Conservation (phyloP, 176 grass and related monocot genomes). For the Oryza rufipogon region DNA sequence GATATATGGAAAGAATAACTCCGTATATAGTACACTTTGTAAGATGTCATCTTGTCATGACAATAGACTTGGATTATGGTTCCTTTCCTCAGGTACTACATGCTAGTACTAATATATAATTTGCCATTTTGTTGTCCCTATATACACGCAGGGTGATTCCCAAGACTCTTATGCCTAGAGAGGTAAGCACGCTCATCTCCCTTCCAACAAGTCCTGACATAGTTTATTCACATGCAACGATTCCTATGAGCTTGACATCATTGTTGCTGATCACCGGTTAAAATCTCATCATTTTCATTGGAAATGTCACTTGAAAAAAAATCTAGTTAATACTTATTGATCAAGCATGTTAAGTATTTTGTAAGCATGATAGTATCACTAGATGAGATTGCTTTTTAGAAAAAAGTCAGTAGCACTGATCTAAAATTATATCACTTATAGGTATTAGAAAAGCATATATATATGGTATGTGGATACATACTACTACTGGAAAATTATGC, state of each 20-base stretch:
- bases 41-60: slow-evolving; percentile 33
- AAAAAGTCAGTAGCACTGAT: background rate
- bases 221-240: slow-evolving; percentile 49
- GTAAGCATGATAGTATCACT: background rate
- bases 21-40: background rate
- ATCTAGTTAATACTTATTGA: background rate
- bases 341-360: background rate
- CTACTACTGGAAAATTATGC: background rate
- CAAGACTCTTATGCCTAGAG: slow-evolving; percentile 76
- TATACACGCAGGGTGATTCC: slow-evolving; percentile 64
- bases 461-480: background rate
- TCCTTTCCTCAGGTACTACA: slow-evolving; percentile 43
- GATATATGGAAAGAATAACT: slow-evolving; percentile 49
- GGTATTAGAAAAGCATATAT: background rate
- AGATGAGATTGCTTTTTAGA: background rate
- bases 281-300: background rate
- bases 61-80: slow-evolving; percentile 43
- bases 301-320: background rate
- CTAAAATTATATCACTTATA: background rate
- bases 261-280: background rate
- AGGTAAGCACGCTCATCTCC: slow-evolving; percentile 51
- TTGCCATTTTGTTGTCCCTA: slow-evolving; percentile 50
- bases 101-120: slow-evolving; percentile 34
- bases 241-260: slow-evolving; percentile 33
- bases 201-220: slow-evolving; percentile 38